Evolutionary conservation across 148 eudicot genomes (phyloP).

Genomic region (Dianthus caryophyllus): DNA sequence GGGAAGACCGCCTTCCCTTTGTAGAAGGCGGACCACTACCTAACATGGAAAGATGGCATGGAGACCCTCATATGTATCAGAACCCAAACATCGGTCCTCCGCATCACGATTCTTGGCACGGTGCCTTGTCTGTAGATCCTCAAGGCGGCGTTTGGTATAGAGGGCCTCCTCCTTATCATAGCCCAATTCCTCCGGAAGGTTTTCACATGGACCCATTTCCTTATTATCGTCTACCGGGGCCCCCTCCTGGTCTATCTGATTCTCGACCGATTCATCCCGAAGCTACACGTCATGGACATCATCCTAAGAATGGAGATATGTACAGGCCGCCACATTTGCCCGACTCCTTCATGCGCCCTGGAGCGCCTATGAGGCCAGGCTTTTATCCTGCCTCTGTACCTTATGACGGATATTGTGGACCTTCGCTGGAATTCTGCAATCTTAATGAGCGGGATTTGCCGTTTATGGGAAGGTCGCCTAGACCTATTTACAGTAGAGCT

Average conservation of each 20-base stretch:
- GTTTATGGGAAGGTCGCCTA: constrained; percentile 67
- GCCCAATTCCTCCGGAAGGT: constrained; percentile 65
- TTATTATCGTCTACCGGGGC: constrained; percentile 67
- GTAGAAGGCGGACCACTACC: constrained; percentile 51
- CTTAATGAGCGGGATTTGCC: constrained; percentile 72
- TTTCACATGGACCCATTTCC: constrained; percentile 84
- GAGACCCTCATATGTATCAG: constrained; percentile 55
- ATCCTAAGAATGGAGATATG: constrained; percentile 63
- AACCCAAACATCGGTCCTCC: constrained; percentile 61
- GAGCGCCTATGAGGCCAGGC: constrained; percentile 77
- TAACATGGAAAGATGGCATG: constrained; percentile 70
- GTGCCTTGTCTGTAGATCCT: constrained; percentile 59
- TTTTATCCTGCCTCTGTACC: constrained; percentile 71
- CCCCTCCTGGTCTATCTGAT: constrained; percentile 51
- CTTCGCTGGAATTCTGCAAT: constrained; percentile 64
- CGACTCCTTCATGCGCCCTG: constrained; percentile 70
- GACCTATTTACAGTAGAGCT: constrained; percentile 54
- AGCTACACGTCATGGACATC: constrained; percentile 65
- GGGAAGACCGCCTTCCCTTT: constrained; percentile 37
- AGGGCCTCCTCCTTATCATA: constrained; percentile 79
- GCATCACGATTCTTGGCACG: constrained; percentile 83
- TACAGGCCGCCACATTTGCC: constrained; percentile 64
- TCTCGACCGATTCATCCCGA: constrained; percentile 62
- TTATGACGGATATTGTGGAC: constrained; percentile 77
- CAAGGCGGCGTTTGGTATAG: constrained; percentile 79